These are phyloP conservation scores for Camellia sinensis DNA, from an alignment of 148 eudicot genomes.

Conservation along the genomic window DNA sequence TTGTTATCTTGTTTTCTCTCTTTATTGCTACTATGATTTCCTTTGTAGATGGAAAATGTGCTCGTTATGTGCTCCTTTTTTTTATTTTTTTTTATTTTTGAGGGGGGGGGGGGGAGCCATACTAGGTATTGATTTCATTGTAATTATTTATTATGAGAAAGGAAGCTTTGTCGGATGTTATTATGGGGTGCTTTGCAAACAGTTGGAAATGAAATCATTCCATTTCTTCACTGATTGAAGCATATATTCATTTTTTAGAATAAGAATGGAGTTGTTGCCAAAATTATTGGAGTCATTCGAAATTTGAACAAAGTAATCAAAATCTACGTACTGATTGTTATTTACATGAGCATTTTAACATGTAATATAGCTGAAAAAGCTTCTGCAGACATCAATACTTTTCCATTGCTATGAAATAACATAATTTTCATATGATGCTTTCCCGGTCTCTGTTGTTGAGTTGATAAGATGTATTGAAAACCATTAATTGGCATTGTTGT, in stretches of 20 bases:
- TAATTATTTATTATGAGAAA: background rate
- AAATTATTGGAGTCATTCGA: background rate
- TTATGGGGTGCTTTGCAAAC: background rate
- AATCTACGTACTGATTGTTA: background rate
- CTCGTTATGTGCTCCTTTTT: background rate
- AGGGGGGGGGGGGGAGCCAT: background rate
- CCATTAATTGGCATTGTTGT: conserved; percentile 3
- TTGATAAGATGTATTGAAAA: background rate
- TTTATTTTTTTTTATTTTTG: too few relatives aligned
- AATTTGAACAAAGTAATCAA: background rate
- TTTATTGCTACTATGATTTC: background rate
- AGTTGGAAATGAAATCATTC: background rate
- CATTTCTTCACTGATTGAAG: background rate
- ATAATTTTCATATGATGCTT: background rate
- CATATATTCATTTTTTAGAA: background rate
- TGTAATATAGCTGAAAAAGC: background rate
- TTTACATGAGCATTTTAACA: background rate
- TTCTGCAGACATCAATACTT: background rate
- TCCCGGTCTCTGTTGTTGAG: background rate
- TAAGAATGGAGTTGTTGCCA: background rate
- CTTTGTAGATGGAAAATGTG: background rate
- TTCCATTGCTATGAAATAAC: too few relatives aligned
- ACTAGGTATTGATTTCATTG: background rate
- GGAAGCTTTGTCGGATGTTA: background rate
- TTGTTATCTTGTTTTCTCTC: conserved; percentile 16